Percentiles rank a stretch among this genome's conserved stretches.
These are phyloP conservation scores for Aspergillus thermomutatus DNA, from an alignment of 2,329 filamentous ascomycete genomes.

Conservation along the genomic window DNA sequence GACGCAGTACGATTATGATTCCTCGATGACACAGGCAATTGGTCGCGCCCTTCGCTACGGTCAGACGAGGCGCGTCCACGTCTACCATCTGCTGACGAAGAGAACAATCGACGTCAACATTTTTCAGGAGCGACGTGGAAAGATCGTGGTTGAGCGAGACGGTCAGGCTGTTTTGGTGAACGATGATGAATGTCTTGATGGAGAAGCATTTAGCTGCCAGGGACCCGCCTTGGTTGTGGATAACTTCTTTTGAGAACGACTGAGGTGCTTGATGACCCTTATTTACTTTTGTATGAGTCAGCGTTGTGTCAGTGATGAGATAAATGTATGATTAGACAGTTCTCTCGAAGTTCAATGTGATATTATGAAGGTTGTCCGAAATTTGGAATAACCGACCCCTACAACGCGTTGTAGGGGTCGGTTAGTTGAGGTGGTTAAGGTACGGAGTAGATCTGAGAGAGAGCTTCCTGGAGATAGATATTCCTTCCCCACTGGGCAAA, in stretches of 20 bases:
- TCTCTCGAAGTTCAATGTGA: background rate
- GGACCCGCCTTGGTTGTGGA: slow-evolving; percentile 26
- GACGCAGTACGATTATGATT: slow-evolving; percentile 53
- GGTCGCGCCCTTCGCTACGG: slow-evolving; percentile 59
- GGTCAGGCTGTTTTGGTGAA: slow-evolving; percentile 18
- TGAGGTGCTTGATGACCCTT: background rate
- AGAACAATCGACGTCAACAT: slow-evolving; percentile 47
- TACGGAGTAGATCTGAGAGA: too few relatives aligned
- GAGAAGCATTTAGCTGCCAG: slow-evolving; percentile 22
- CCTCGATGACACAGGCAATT: slow-evolving; percentile 61
- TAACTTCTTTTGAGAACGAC: slow-evolving; percentile 20
- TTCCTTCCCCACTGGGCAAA: too few relatives aligned
- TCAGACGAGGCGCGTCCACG: slow-evolving; percentile 55
- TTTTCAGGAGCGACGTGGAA: slow-evolving; percentile 34
- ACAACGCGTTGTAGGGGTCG: too few relatives aligned
- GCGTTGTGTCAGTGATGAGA: background rate
- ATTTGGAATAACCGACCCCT: background rate
- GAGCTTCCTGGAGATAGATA: too few relatives aligned
- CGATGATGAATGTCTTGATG: slow-evolving; percentile 16
- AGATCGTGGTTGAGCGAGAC: slow-evolving; percentile 26
- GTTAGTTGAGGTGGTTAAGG: too few relatives aligned
- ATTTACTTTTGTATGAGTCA: background rate
- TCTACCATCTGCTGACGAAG: slow-evolving; percentile 50
- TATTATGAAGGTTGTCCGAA: background rate
- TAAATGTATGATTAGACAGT: background rate